Evolutionary conservation across 2,329 filamentous ascomycete genomes (phyloP).

Genomic region (Colletotrichum cuscutae): DNA sequence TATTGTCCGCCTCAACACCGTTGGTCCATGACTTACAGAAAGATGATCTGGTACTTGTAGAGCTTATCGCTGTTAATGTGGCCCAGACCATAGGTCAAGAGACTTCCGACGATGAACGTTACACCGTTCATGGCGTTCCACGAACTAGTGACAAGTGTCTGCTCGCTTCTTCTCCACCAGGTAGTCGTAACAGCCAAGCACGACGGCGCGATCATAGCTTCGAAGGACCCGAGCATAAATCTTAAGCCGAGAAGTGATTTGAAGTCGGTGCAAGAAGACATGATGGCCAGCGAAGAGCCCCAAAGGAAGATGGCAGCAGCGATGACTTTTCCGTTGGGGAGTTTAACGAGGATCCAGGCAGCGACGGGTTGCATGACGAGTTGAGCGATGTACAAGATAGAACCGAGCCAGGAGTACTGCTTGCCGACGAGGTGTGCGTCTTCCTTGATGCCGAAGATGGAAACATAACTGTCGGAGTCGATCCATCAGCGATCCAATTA

Average conservation of each 20-base stretch:
- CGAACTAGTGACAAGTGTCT: constrained; percentile 56
- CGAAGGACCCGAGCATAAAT: constrained; percentile 57
- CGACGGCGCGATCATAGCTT: constrained; percentile 61
- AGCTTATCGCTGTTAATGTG: constrained; percentile 40
- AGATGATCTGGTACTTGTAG: constrained; percentile 41
- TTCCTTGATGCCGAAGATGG: constrained; percentile 69
- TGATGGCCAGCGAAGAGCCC: constrained; percentile 47
- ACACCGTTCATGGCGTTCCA: constrained; percentile 68
- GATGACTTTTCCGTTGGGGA: constrained; percentile 41
- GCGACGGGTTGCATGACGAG: constrained; percentile 39
- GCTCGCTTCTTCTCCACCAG: constrained; percentile 64
- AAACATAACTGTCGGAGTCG: constrained; percentile 55
- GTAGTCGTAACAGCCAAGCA: constrained; percentile 65
- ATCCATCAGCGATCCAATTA: not conserved
- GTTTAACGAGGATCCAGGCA: constrained; percentile 38
- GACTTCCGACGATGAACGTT: constrained; percentile 55
- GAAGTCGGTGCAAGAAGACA: constrained; percentile 61
- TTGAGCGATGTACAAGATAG: constrained; percentile 50
- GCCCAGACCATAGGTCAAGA: constrained; percentile 44
- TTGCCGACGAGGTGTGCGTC: constrained; percentile 59
- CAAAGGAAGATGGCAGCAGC: constrained; percentile 38
- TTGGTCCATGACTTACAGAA: not conserved
- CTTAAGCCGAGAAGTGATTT: constrained; percentile 55
- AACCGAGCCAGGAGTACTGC: constrained; percentile 74
- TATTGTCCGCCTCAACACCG: rapidly evolving